phyloP scores from a whole-genome alignment of 192 early-diverging fungal genomes.

The Coemansia sp. region DNA sequence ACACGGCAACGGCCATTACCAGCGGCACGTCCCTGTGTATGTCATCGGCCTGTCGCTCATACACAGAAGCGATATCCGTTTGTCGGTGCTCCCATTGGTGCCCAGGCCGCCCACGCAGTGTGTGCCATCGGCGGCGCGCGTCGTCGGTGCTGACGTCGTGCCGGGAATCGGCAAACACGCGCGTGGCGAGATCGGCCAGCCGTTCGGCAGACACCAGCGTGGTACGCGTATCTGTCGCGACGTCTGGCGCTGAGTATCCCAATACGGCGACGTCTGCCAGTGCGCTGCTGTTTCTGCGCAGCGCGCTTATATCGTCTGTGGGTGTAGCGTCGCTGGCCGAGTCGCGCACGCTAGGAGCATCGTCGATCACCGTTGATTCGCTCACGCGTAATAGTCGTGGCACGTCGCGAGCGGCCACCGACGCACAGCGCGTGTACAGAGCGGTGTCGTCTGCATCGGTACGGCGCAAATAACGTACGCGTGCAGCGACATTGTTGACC shows the following conservation, averaged over 20 bases:
- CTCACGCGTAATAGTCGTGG: constrained; percentile 14
- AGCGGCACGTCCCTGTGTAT: constrained; percentile 36
- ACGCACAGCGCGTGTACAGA: constrained; percentile 43
- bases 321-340: neutral
- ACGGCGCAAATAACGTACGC: constrained; percentile 42
- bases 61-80: constrained; percentile 3
- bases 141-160: constrained; percentile 27
- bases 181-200: constrained; percentile 21
- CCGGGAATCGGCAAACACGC: constrained; percentile 36
- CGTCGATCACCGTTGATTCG: constrained; percentile 23
- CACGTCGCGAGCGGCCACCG: constrained; percentile 16
- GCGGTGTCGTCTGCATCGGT: constrained; percentile 15
- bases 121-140: constrained; percentile 22
- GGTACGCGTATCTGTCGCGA: neutral
- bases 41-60: constrained; percentile 17
- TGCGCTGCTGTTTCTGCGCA: neutral
- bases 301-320: neutral
- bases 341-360: constrained; percentile 7
- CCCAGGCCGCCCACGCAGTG: constrained; percentile 4
- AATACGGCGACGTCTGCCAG: neutral
- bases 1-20: constrained; percentile 23
- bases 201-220: constrained; percentile 21
- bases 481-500: constrained; percentile 28
- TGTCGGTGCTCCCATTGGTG: neutral
- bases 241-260: constrained; percentile 30